Conservation (phyloP, 1,139 yeast genomes). For the Geotrichum fermentans region DNA sequence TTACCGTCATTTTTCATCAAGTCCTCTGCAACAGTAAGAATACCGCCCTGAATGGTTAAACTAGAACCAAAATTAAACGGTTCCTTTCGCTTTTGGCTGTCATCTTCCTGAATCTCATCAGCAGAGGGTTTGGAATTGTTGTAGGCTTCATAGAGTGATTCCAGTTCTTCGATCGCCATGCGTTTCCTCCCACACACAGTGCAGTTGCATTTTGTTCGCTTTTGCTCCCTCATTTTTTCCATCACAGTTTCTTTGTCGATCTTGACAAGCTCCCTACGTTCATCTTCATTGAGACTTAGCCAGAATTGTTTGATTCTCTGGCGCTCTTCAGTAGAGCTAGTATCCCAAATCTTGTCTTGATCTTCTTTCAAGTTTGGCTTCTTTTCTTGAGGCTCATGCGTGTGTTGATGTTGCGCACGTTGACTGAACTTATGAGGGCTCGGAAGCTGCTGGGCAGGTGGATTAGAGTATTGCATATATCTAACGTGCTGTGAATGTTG, state of each 20-base stretch:
- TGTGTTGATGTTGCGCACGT: slow-evolving; percentile 10
- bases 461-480: slow-evolving; percentile 14
- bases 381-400: slow-evolving; percentile 19
- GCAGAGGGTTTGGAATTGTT: slow-evolving; percentile 30
- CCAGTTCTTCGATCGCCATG: slow-evolving; percentile 68
- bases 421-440: slow-evolving; percentile 2
- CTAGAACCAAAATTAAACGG: slow-evolving; percentile 37
- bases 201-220: slow-evolving; percentile 60
- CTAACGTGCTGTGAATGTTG: slow-evolving; percentile 9
- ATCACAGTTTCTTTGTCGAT: slow-evolving; percentile 69
- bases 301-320: slow-evolving; percentile 61
- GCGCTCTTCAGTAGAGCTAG: slow-evolving; percentile 54
- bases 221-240: slow-evolving; percentile 58
- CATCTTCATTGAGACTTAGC: slow-evolving; percentile 58
- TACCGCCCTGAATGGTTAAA: slow-evolving; percentile 40
- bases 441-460: slow-evolving; percentile 10
- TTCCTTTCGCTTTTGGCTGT: slow-evolving; percentile 23
- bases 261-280: slow-evolving; percentile 58
- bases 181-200: slow-evolving; percentile 75
- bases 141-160: slow-evolving; percentile 60
- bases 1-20: slow-evolving; percentile 68
- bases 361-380: slow-evolving; percentile 13
- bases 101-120: slow-evolving; percentile 9
- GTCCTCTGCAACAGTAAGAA: slow-evolving; percentile 71
- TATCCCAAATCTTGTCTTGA: slow-evolving; percentile 54